Base-by-base conservation (phyloP, 1,139 yeast species). In the Keqinozyma sinolaborantium region DNA sequence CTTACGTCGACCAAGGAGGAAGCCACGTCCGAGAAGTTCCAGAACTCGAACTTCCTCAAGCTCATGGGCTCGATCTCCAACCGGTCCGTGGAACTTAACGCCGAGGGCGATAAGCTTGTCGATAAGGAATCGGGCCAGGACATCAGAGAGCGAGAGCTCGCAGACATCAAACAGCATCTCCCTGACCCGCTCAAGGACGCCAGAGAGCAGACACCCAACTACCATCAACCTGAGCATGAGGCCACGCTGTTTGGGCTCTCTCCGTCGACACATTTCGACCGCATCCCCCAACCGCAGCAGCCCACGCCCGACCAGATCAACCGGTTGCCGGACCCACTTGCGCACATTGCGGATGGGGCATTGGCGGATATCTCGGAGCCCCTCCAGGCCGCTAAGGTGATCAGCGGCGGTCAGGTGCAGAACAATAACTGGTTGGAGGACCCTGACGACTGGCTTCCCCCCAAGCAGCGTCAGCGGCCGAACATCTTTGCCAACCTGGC, bases 281-380 rank as follows among this genome's bases (percentile, higher is more conserved):
- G 14, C 3, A 18, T 25, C 14, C 23, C 21, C 4, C 42, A 42
- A n/a, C 28, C 40, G 23, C 44, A 42, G 9, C 47, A 43, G 21
- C 34, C 46, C 9, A 12, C 27, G 4, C 24, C 30, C 7, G 33
- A 31, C 8, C 40, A 42, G 9, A 34, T 38, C 7, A 53, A 53
- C 38, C 63, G 48, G 30, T 51, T 68, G 16, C 73, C 74, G 3
- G 75, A 69, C 38, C 75, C 75, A 0, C 50, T 69, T 33, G 70
- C 73, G 2, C 75, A 69, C 39, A 53, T 69, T n/a, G 50, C 49
- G 30, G 70, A 66, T 31, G 73, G 73, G 1, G 58, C 50, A 14
- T 46, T 69, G 10, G 47, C 41, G 2, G 60, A 51, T 24, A 40
- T 58, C 13, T 41, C 27, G 13, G 58, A 56, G 30, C 66, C 73